Evolutionary conservation across 2,329 filamentous ascomycete species (phyloP).

Genomic region (Lasiodiplodia citricola): DNA sequence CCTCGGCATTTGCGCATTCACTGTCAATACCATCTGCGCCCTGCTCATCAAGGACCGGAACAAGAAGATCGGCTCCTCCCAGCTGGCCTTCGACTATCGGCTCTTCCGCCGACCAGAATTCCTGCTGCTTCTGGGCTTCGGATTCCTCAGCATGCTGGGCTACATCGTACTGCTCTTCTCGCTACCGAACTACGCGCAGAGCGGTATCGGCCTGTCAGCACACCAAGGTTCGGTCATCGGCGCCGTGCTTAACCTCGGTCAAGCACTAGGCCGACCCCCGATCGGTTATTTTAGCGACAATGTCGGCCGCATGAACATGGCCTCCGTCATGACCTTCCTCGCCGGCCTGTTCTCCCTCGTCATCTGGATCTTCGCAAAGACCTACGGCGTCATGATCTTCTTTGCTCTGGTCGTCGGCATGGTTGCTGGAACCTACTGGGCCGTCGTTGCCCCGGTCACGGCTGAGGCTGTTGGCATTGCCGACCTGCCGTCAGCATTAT

Average conservation of each 20-base stretch:
- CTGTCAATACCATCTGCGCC: slow-evolving; percentile 67
- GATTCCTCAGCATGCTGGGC: slow-evolving; percentile 72
- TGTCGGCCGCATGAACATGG: slow-evolving; percentile 76
- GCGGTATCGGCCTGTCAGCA: slow-evolving; percentile 66
- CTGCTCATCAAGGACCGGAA: slow-evolving; percentile 74
- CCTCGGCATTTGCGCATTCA: slow-evolving; percentile 64
- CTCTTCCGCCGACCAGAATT: slow-evolving; percentile 69
- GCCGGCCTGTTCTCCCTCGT: slow-evolving; percentile 69
- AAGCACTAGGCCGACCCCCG: slow-evolving; percentile 71
- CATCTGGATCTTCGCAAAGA: slow-evolving; percentile 74
- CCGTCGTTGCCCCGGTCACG: slow-evolving; percentile 68
- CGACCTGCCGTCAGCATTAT: slow-evolving; percentile 71
- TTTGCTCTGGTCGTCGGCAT: slow-evolving; percentile 70
- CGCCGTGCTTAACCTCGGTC: slow-evolving; percentile 73
- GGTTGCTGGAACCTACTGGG: slow-evolving; percentile 73
- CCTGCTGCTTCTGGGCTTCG: slow-evolving; percentile 68
- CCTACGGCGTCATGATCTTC: slow-evolving; percentile 71
- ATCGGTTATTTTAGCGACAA: slow-evolving; percentile 75
- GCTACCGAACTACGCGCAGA: slow-evolving; percentile 73
- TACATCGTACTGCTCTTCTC: slow-evolving; percentile 81
- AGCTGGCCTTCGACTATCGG: slow-evolving; percentile 67
- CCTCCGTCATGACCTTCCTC: slow-evolving; percentile 66
- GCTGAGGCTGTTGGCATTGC: slow-evolving; percentile 76
- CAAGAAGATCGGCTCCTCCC: slow-evolving; percentile 49
- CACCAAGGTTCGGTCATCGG: slow-evolving; percentile 72